Evolutionary conservation across 2,329 filamentous ascomycete genomes (phyloP), one percentile per base, ranked within the genome.

Genomic region (Fusarium secorum): DNA sequence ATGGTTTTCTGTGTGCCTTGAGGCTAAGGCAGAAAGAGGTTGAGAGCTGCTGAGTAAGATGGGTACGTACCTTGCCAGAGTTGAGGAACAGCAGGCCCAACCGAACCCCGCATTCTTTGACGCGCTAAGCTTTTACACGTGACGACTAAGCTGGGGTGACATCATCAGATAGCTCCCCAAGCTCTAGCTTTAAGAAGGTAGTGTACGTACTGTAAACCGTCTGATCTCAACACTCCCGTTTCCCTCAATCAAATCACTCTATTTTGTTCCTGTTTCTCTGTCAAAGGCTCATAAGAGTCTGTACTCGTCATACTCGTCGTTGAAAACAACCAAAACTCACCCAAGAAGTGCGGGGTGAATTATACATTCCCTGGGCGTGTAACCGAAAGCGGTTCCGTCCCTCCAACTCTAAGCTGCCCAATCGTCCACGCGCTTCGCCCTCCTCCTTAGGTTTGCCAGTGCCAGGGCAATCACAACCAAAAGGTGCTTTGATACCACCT

Each of bases 361-460:
- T 49, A 46, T 61, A 70, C 70, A 71, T 68, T 71, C 64, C 48
- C 58, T 68, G 55, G 61, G 57, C 65, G 58, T 68, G 71, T 74
- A 76, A 75, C 75, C 74, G 71, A 67, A 68, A 68, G 64, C 74
- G 67, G 70, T 76, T 71, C 75, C 74, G 74, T 76, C 75, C 75
- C 75, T 76, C 74, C 75, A 76, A 75, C 60, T 74, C 61, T 54
- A 39, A 57, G 56, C 52, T 58, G 60, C 55, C 74, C 70, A 74
- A 69, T 75, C 59, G 55, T 68, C 59, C 71, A 61, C 58, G 30
- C 41, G 73, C 63, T 64, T 60, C 61, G 44, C 62, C 63, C 71
- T 69, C 60, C 66, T 62, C 58, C 45, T 57, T 63, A 20, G 18
- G 53, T 66, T 61, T 65, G 38, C 56, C 46, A 59, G 56, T 22